These are phyloP conservation scores for Parsonsia alboflavescens DNA, from an alignment of 257 asterid genomes.

Conservation along the genomic window DNA sequence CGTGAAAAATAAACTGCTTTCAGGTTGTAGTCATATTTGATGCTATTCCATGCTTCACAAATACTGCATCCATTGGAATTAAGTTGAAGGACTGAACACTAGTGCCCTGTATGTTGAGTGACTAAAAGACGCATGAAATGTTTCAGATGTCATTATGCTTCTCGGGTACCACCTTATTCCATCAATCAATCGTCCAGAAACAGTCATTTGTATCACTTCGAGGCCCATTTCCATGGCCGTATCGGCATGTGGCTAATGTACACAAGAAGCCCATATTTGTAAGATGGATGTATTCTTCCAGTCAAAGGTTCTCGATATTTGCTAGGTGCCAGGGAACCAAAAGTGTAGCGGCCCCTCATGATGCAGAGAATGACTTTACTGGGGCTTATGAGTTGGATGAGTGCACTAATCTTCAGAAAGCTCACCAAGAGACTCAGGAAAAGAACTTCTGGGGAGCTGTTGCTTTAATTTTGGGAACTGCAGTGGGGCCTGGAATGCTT, in stretches of 20 bases:
- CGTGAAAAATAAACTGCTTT: neutral
- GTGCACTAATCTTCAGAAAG: conserved; percentile 4
- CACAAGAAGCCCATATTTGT: conserved; percentile 2
- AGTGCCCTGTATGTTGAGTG: neutral
- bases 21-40: neutral
- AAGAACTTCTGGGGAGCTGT: conserved; percentile 42
- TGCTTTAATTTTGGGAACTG: conserved; percentile 33
- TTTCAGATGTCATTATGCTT: neutral
- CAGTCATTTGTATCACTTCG: neutral
- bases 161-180: neutral
- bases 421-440: conserved; percentile 4
- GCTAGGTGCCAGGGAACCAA: neutral
- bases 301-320: neutral
- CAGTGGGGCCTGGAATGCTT: conserved; percentile 42
- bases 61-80: neutral
- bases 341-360: neutral
- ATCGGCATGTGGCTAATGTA: neutral
- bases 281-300: neutral
- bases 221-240: neutral
- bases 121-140: conserved; percentile 1
- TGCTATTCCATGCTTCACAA: neutral
- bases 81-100: too few relatives aligned
- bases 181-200: neutral
- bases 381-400: conserved; percentile 7
- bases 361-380: neutral